Percentiles rank a stretch among this genome's conserved stretches.
Evolutionary conservation across 305 asterid genomes (phyloP).

Genomic region (Euphrasia arctica): DNA sequence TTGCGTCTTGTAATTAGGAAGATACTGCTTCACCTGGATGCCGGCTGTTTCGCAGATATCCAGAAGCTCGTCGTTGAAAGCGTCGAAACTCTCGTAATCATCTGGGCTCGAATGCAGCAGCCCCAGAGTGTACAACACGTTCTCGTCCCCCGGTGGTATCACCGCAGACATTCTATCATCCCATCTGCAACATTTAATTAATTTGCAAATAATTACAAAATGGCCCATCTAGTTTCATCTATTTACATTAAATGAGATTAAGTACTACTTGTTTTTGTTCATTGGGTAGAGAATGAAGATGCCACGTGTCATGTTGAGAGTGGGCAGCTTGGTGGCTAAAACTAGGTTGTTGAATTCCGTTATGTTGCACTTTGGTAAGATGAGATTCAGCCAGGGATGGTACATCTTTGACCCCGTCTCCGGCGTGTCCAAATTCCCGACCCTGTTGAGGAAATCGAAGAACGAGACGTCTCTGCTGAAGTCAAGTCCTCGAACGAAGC

Average conservation of each 20-base stretch:
- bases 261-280: slow-evolving; percentile 29
- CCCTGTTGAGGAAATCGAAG: slow-evolving; percentile 37
- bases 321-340: slow-evolving; percentile 44
- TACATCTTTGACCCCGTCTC: slow-evolving; percentile 33
- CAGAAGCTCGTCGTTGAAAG: slow-evolving; percentile 44
- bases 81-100: slow-evolving; percentile 34
- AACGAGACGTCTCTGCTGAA: slow-evolving; percentile 40
- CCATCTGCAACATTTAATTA: slow-evolving; percentile 45
- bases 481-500: slow-evolving; percentile 31
- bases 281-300: slow-evolving; percentile 60
- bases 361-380: slow-evolving; percentile 56
- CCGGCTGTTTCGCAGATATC: slow-evolving; percentile 41
- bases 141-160: slow-evolving; percentile 44
- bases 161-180: slow-evolving; percentile 59
- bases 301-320: slow-evolving; percentile 32
- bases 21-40: slow-evolving; percentile 58
- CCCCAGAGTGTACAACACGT: slow-evolving; percentile 48
- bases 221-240: not conserved
- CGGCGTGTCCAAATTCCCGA: slow-evolving; percentile 7
- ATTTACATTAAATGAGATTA: not conserved
- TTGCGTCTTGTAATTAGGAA: slow-evolving; percentile 51
- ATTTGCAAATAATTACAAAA: not conserved
- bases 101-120: slow-evolving; percentile 35
- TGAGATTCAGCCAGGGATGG: slow-evolving; percentile 78
- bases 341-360: slow-evolving; percentile 49